Evolutionary conservation across 2,329 filamentous ascomycete genomes (phyloP), one percentile per base, ranked within the genome.

Genomic region (Talaromyces verruculosus): DNA sequence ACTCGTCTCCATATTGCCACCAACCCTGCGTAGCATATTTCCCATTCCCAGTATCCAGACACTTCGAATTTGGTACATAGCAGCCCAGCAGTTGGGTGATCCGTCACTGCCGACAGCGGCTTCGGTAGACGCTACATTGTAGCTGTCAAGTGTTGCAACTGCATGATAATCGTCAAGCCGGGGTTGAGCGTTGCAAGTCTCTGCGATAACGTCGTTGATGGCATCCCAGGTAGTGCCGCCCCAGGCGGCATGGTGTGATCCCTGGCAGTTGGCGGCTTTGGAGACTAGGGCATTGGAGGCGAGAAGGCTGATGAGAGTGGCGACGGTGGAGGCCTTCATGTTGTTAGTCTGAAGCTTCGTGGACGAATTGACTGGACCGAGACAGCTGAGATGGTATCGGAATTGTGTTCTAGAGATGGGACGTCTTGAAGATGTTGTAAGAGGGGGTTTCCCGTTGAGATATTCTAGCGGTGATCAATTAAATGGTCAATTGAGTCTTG

Each of bases 1-100:
- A 59, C 35, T 59, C 57, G 13, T 59, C 57, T 30, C 57, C 35
- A 3, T 43, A 59, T 25, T 43, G 57, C 57, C 57, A 59, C 35
- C n/a, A 37, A n/a, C 57, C 57, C 35, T 43, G 35, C 3, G 35
- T 59, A 19, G 57, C 19, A 59, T 43, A 59, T 1, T 59, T n/a
- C 41, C 35, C 35, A 10, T 17, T 28, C 4, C 57, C 57, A n/a
- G 57, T 59, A 59, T 41, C 35, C 35, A 59, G 17, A 10, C 57
- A 59, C 35, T 59, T 33, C 30, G 15, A 17, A 55, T 35, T 8
- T 55, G 17, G 8, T 55, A 35, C 51, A 55, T 55, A 1, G 51
- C 51, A 5, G 30, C 8, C 51, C 30, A 55, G 28, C 30, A 55
- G 5, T 55, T 55, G 7, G 51, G 51, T 3, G 51, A 55, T 35